phyloP scores from a whole-genome alignment of 2,329 filamentous ascomycete species.

The Claviceps digitariae region DNA sequence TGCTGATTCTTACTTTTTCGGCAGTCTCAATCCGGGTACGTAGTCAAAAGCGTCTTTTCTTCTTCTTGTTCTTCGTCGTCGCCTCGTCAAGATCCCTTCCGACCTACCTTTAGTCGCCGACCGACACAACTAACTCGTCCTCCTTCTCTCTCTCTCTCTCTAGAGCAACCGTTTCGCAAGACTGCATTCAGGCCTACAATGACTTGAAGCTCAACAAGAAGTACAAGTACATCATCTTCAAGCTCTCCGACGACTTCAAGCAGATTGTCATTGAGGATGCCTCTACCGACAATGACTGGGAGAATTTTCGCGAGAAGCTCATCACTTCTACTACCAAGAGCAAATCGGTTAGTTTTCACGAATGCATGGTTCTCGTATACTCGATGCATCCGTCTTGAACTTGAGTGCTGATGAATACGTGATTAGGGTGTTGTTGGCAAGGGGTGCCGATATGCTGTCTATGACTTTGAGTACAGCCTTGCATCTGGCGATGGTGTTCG shows the following conservation, averaged over 20 bases:
- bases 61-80: not conserved
- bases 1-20: not conserved
- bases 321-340: conserved; percentile 59
- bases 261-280: conserved; percentile 69
- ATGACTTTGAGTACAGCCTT: conserved; percentile 69
- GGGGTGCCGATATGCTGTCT: conserved; percentile 73
- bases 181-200: conserved; percentile 62
- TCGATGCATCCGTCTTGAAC: not conserved
- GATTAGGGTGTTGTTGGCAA: conserved; percentile 43
- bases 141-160: not conserved
- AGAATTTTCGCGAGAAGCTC: conserved; percentile 63
- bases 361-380: not conserved
- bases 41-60: conserved; percentile 11
- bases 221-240: conserved; percentile 80
- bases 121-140: conserved; percentile 4
- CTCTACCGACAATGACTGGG: conserved; percentile 53
- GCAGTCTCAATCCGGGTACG: conserved; percentile 58
- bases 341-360: conserved; percentile 40
- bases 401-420: not conserved
- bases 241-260: conserved; percentile 72
- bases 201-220: conserved; percentile 72
- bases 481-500: conserved; percentile 59
- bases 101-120: not conserved
- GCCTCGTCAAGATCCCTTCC: not conserved
- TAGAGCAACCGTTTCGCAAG: conserved; percentile 59